A percentile compares a stretch with the other conserved stretches of the same genome.
Evolutionary conservation across 305 asterid species (phyloP).

Genomic region (Fraxinus paxiana): DNA sequence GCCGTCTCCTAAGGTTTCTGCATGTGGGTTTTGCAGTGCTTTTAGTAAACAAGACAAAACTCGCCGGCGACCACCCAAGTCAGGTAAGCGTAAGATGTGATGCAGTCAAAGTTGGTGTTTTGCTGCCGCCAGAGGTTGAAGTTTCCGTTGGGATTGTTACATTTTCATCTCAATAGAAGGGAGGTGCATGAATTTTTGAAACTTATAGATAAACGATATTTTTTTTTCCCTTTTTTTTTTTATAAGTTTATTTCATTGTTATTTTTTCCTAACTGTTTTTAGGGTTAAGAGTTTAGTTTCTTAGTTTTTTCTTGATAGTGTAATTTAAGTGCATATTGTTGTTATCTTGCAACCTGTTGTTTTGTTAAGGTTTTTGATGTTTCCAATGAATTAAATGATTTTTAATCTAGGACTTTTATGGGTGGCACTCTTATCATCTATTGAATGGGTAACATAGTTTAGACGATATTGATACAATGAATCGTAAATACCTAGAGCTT

Average conservation of each 20-base stretch:
- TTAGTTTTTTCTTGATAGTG: not conserved
- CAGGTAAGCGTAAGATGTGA: slow-evolving; percentile 35
- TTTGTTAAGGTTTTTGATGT: not conserved
- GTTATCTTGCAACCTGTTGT: not conserved
- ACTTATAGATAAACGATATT: not conserved
- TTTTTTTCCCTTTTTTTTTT: not conserved
- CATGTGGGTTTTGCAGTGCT: slow-evolving; percentile 45
- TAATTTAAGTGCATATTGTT: not conserved
- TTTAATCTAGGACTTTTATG: not conserved
- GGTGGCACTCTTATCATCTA: not conserved
- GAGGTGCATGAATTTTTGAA: not conserved
- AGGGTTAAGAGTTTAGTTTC: not conserved
- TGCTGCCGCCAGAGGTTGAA: slow-evolving; percentile 14
- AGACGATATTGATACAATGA: too few species aligned
- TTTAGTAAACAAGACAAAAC: slow-evolving; percentile 35
- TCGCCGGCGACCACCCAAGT: slow-evolving; percentile 30
- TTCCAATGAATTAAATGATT: not conserved
- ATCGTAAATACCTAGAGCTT: too few species aligned
- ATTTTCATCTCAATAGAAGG: not conserved
- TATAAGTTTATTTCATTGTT: not conserved
- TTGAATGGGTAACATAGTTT: too few species aligned
- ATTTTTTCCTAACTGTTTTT: not conserved
- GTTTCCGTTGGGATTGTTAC: slow-evolving; percentile 6
- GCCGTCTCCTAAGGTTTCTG: slow-evolving; percentile 46
- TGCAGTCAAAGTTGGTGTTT: not conserved